phyloP scores from a whole-genome alignment of 2,329 filamentous ascomycete genomes.

The Paraphoma sp. region DNA sequence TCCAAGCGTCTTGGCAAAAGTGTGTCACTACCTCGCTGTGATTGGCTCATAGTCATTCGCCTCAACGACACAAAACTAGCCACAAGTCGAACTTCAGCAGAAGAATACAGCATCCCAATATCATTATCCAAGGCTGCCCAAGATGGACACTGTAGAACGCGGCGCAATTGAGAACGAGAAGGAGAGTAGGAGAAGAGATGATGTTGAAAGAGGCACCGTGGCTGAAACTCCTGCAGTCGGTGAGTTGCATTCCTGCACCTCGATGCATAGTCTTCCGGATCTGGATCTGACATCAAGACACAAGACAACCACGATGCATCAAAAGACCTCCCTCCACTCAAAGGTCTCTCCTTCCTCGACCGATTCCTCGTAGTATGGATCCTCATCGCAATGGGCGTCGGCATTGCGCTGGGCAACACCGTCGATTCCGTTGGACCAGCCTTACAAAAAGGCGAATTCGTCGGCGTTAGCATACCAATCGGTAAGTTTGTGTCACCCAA shows the following conservation, averaged over 20 bases:
- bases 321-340: slow-evolving; percentile 35
- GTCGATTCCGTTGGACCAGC: slow-evolving; percentile 67
- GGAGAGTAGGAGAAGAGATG: neutral
- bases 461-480: slow-evolving; percentile 72
- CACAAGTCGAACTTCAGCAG: neutral
- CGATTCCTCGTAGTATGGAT: slow-evolving; percentile 67
- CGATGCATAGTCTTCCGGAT: slow-evolving; percentile 2
- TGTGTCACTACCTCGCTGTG: slow-evolving; percentile 11
- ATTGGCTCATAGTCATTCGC: slow-evolving; percentile 10
- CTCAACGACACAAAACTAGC: neutral
- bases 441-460: slow-evolving; percentile 74
- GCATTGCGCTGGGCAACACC: slow-evolving; percentile 79
- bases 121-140: neutral
- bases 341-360: slow-evolving; percentile 54
- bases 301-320: slow-evolving; percentile 8
- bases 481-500: slow-evolving; percentile 50
- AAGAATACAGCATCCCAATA: neutral
- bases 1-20: slow-evolving; percentile 5
- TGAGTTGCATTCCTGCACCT: neutral
- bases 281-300: neutral
- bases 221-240: neutral
- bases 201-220: slow-evolving; percentile 1
- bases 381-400: slow-evolving; percentile 76
- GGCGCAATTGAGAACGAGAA: slow-evolving; percentile 8
- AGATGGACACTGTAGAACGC: slow-evolving; percentile 25